phyloP scores from a whole-genome alignment of 192 early-diverging fungal genomes.

The Mortierella antarctica region DNA sequence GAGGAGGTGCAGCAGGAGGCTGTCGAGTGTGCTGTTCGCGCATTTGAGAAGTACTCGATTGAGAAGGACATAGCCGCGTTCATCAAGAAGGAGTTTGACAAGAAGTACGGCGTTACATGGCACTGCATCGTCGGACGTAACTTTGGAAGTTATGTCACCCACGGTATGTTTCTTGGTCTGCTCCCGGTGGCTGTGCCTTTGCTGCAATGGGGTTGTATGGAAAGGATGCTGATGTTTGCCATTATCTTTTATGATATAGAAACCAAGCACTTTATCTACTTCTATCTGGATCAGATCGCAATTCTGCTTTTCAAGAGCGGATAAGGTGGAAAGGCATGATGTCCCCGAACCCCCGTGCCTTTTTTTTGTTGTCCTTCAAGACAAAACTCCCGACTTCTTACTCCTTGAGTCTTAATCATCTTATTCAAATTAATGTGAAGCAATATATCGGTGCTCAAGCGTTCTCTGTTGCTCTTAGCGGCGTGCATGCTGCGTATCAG shows the following conservation, averaged over 20 bases:
- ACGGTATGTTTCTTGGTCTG: conserved; percentile 65
- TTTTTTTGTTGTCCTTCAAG: neutral
- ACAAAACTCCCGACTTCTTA: neutral
- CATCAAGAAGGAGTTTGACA: conserved; percentile 99
- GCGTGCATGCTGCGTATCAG: too few species aligned
- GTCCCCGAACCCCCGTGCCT: neutral
- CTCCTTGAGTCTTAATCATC: too few species aligned
- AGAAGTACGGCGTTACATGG: conserved; percentile 98
- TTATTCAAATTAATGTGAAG: too few species aligned
- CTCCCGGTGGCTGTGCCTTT: too few species aligned
- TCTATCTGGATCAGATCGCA: conserved; percentile 94
- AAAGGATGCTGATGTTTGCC: neutral
- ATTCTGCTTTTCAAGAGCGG: conserved; percentile 97
- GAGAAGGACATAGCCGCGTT: conserved; percentile 98
- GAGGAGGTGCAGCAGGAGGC: conserved; percentile 97
- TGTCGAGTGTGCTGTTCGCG: conserved; percentile 86
- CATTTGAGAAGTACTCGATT: conserved; percentile 92
- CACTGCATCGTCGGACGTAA: conserved; percentile 98
- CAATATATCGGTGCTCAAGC: too few species aligned
- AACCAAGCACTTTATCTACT: conserved; percentile 98
- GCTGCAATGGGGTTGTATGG: neutral
- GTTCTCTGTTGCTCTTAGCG: too few species aligned
- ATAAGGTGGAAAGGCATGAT: conserved; percentile 43
- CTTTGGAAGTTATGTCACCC: conserved; percentile 99
- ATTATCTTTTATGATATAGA: conserved; percentile 53